Conservation (phyloP, 192 early-diverging fungal genomes). For the Phlyctochytrium bullatum region DNA sequence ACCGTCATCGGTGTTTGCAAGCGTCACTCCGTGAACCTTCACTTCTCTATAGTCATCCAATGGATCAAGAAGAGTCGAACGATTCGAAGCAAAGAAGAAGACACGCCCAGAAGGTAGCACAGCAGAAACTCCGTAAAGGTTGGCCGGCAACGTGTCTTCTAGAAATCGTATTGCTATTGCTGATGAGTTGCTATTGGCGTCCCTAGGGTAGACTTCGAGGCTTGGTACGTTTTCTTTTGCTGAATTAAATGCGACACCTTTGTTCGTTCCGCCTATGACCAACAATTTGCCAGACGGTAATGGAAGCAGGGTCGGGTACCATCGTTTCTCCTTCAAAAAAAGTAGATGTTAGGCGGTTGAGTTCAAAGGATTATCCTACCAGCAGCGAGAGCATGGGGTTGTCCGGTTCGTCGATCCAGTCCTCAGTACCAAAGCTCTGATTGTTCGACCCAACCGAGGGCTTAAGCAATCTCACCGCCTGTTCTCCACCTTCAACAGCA, state of each 20-base stretch:
- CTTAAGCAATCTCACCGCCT: not conserved
- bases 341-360: no score
- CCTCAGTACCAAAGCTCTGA: not conserved
- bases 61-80: not conserved
- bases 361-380: no score
- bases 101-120: not conserved
- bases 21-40: no score
- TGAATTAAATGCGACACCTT: slow-evolving; percentile 43
- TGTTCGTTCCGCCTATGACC: slow-evolving; percentile 52
- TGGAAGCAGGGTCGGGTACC: slow-evolving; percentile 8
- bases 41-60: not conserved
- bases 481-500: not conserved
- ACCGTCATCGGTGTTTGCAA: no score
- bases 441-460: not conserved
- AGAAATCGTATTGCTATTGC: not conserved
- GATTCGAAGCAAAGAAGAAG: not conserved
- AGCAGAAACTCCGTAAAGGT: not conserved
- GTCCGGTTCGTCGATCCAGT: not conserved
- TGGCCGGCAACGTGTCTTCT: not conserved
- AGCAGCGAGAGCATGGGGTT: not conserved
- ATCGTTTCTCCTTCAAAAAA: slow-evolving; percentile 1
- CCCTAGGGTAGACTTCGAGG: slow-evolving; percentile 35
- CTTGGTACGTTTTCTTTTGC: slow-evolving; percentile 45
- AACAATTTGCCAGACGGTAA: slow-evolving; percentile 47
- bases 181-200: not conserved